Base-by-base conservation (phyloP, 2,329 filamentous ascomycete genomes). In the Pyrenophora graminea region DNA sequence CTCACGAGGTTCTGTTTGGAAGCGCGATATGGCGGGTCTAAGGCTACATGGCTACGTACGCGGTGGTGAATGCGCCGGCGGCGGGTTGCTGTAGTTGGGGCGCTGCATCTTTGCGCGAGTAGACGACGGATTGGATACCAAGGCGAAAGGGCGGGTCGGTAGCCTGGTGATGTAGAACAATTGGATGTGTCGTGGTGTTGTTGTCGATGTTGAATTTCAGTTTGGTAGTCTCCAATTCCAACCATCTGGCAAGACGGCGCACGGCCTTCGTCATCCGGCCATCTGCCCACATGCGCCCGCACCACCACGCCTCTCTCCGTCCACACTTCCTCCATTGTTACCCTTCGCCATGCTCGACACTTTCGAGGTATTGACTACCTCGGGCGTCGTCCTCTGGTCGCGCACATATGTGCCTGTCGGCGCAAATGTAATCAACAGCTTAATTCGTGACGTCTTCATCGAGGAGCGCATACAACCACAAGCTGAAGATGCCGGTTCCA, bases 371-470 rank as follows among this genome's bases (percentile, higher is more conserved):
- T 77, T 99, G 55, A 97, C 93, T 54, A 96, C 93, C 32, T 96
- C 92, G 3, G 94, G 94, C 49, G 92, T 99, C 57, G 94, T 99
- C 51, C 84, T 99, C 48, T 99, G 94, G 94, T 97, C 93, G 55
- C 88, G 89, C 71, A 88, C 86, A 21, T 96, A 93, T 73, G 85
- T 87, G 47, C 82, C 88, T 2, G 85, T 96, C 69, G 91, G 86
- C 71, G 84, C 89, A 37, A 86, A 88, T 64, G 81, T 97, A 59
- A 87, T 99, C 79, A 97, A 99, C 80, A 89, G 85, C 79, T 87
- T 99, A 74, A 97, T 99, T 76, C 87, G 87, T 72, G 91, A 97
- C 75, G 90, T 97, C 70, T 97, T 99, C 73, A 97, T 99, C 69
- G 94, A 99, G 77, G 93, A 97, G 79, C 92, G 90, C 74, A 83